Base-by-base conservation (phyloP, 768 basidiomycete species). In the Boletus fagicola region DNA sequence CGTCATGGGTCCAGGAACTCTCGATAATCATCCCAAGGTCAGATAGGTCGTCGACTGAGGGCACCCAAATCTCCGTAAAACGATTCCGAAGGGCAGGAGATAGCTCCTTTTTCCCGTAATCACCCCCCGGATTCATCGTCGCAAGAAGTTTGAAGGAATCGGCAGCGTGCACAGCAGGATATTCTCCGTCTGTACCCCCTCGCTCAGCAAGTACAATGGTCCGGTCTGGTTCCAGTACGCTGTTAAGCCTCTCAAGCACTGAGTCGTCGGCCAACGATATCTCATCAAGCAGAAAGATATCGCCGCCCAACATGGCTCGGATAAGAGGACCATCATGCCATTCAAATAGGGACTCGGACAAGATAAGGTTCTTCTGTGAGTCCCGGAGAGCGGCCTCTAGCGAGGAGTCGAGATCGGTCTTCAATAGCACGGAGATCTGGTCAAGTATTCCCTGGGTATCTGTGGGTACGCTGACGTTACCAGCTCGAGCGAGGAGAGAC, bases 11-110 rank as follows among this genome's bases (percentile, higher is more conserved):
- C 93, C 94, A 97, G 2, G 84, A 79, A 51, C 75, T 81, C 12
- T 78, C 74, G 26, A 98, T 77, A 64, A 99, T 96, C 64, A 90
- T 78, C 57, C 84, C 77, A 8, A 96, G 75, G 68, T 99, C 97
- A 6, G 68, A 65, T 18, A 85, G 78, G 57, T 85, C 79, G 55
- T 90, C 84, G 31, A 98, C 82, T 18, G 86, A 76, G 4, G 96
- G 95, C 0, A 99, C 97, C 96, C 97, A 99, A 33, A 99, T 96
- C 71, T 99, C 97, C 4, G 97, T 99, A 75, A 99, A 99, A 5
- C 97, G 85, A 74, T 98, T 99, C 20, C 97, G 85, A 39, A 99
- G 77, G 0, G 97, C 97, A 33, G 95, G 96, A 2, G 97, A 98
- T 2, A 99, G 77, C 68, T 99, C 97, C 70, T 98, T 99, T 78